These are phyloP conservation scores for Aureobasidium namibiae DNA, from an alignment of 2,329 filamentous ascomycete genomes.

Conservation along the genomic window DNA sequence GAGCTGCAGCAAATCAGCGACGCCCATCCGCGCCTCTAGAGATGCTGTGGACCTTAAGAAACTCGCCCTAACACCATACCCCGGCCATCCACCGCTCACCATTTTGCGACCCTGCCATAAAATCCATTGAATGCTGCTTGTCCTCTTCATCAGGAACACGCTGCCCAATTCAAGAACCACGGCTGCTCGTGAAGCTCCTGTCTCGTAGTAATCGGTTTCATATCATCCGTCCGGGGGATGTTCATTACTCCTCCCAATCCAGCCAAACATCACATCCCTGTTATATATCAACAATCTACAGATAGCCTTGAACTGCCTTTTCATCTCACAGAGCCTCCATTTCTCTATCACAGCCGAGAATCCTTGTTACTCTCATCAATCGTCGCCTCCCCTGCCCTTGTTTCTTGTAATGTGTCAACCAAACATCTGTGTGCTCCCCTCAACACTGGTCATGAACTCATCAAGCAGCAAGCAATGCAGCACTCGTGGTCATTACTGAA, in stretches of 20 bases:
- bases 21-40: not conserved
- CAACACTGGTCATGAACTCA: not conserved
- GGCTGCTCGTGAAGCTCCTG: not conserved
- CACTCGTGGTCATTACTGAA: not conserved
- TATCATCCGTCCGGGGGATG: not conserved
- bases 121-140: too few relatives aligned
- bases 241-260: not conserved
- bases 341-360: not conserved
- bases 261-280: not conserved
- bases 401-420: not conserved
- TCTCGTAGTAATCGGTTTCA: conserved; percentile 3
- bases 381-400: not conserved
- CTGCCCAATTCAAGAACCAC: not conserved
- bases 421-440: not conserved
- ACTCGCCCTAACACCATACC: not conserved
- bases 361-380: not conserved
- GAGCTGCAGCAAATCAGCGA: not conserved
- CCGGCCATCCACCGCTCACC: not conserved
- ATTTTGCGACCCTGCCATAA: not conserved
- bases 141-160: too few relatives aligned
- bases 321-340: not conserved
- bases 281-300: not conserved
- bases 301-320: not conserved
- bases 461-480: not conserved
- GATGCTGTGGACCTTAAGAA: not conserved